phyloP scores from a whole-genome alignment of 441 rosid species.

The Metrosideros polymorpha region DNA sequence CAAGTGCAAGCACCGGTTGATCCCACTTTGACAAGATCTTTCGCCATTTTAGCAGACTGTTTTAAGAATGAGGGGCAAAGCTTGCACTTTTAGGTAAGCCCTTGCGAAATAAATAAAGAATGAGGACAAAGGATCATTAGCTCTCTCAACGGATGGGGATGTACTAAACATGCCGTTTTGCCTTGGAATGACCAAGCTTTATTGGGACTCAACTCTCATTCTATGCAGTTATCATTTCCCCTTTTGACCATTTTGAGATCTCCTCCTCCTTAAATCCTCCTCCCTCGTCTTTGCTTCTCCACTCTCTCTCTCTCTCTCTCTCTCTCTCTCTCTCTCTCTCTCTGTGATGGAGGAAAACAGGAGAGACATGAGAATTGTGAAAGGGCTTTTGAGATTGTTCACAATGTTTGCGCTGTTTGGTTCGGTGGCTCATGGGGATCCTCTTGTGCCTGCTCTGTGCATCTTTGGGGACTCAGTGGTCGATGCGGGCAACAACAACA shows the following conservation, averaged over 20 bases:
- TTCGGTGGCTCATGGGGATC: slow-evolving; percentile 28
- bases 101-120: not conserved
- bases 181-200: slow-evolving; percentile 17
- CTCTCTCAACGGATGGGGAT: not conserved
- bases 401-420: slow-evolving; percentile 14
- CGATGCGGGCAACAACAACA: slow-evolving; percentile 90
- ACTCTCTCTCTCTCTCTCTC: not conserved
- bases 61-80: not conserved
- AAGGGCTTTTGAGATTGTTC: slow-evolving; percentile 6
- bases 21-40: not conserved
- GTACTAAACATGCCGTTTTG: slow-evolving; percentile 21
- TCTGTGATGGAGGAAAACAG: not conserved
- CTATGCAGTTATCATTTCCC: slow-evolving; percentile 3
- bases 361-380: slow-evolving; percentile 21
- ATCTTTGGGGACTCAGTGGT: slow-evolving; percentile 89
- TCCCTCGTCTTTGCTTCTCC: slow-evolving; percentile 9
- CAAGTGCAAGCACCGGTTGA: not conserved
- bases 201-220: slow-evolving; percentile 7
- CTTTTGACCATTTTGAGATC: slow-evolving; percentile 4
- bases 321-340: not conserved
- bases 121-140: slow-evolving; percentile 7
- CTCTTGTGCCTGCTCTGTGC: slow-evolving; percentile 72
- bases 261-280: slow-evolving; percentile 20
- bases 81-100: slow-evolving; percentile 2
- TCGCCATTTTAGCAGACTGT: not conserved